A percentile compares a stretch with the other conserved stretches of the same genome.
Evolutionary conservation across 768 basidiomycete species (phyloP).

Genomic region (Amanita phalloides): DNA sequence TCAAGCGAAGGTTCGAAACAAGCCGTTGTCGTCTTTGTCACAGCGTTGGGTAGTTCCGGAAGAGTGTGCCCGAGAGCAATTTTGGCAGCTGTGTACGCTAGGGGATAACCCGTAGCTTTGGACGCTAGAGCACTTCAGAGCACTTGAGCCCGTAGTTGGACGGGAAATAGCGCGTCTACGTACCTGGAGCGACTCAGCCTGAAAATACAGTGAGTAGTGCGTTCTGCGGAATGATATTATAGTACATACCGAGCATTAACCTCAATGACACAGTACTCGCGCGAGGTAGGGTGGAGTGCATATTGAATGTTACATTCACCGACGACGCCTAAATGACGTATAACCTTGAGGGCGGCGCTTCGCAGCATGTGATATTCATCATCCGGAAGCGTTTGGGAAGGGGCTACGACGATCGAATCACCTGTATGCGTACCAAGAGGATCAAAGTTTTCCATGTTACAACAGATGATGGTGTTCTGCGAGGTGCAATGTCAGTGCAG

Average conservation of each 20-base stretch:
- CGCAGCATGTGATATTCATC: slow-evolving; percentile 99
- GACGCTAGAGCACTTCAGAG: slow-evolving; percentile 78
- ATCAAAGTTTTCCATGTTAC: slow-evolving; percentile 99
- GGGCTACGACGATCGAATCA: slow-evolving; percentile 98
- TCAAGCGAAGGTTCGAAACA: slow-evolving; percentile 99
- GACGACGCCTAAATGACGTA: slow-evolving; percentile 83
- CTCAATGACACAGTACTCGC: slow-evolving; percentile 97
- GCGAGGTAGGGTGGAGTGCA: slow-evolving; percentile 84
- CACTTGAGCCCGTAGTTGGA: slow-evolving; percentile 1
- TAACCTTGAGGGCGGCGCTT: slow-evolving; percentile 93
- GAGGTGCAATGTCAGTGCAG: slow-evolving; percentile 7
- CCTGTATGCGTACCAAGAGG: slow-evolving; percentile 98
- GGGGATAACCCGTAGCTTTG: slow-evolving; percentile 97
- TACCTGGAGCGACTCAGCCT: slow-evolving; percentile 76
- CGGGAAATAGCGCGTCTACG: slow-evolving; percentile 7
- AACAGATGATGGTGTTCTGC: slow-evolving; percentile 98
- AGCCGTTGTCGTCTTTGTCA: slow-evolving; percentile 98
- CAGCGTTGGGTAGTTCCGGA: slow-evolving; percentile 96
- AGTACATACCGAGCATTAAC: slow-evolving; percentile 80
- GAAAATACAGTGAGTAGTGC: slow-evolving; percentile 2
- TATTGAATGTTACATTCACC: slow-evolving; percentile 99
- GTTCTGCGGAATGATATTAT: slow-evolving; percentile 1
- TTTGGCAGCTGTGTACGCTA: slow-evolving; percentile 98
- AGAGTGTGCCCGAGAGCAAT: slow-evolving; percentile 96
- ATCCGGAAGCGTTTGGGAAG: slow-evolving; percentile 94